Conservation (phyloP, 129 eudicot genomes). For the Arctium minus region DNA sequence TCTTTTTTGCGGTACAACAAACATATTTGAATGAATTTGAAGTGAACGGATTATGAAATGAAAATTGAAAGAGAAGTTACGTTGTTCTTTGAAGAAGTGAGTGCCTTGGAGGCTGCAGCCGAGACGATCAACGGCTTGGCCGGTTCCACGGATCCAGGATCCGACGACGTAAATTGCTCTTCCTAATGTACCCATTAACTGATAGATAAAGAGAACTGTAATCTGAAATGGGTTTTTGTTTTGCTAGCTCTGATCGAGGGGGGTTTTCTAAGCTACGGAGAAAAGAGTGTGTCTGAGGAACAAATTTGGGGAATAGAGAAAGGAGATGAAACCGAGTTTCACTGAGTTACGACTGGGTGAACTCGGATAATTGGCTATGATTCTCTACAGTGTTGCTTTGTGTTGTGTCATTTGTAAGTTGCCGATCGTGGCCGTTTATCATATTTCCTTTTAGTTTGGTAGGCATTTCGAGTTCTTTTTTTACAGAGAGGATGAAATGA, state of each 20-base stretch:
- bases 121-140: constrained; percentile 92
- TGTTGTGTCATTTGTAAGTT: not conserved
- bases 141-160: constrained; percentile 90
- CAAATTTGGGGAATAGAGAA: not conserved
- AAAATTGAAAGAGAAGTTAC: constrained; percentile 25
- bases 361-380: not conserved
- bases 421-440: not conserved
- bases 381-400: not conserved
- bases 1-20: not conserved
- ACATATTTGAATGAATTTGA: not conserved
- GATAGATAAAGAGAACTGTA: not conserved
- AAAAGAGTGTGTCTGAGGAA: not conserved
- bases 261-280: not conserved
- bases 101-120: constrained; percentile 84
- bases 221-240: not conserved
- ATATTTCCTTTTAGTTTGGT: not conserved
- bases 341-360: not conserved
- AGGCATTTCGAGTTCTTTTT: too few relatives aligned
- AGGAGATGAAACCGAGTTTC: not conserved
- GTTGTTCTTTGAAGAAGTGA: constrained; percentile 69
- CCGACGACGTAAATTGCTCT: constrained; percentile 56
- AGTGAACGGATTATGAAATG: not conserved
- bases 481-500: too few relatives aligned
- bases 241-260: not conserved
- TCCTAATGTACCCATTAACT: not conserved